Conservation (phyloP, 768 basidiomycete species). For the Lactarius trivialis region DNA sequence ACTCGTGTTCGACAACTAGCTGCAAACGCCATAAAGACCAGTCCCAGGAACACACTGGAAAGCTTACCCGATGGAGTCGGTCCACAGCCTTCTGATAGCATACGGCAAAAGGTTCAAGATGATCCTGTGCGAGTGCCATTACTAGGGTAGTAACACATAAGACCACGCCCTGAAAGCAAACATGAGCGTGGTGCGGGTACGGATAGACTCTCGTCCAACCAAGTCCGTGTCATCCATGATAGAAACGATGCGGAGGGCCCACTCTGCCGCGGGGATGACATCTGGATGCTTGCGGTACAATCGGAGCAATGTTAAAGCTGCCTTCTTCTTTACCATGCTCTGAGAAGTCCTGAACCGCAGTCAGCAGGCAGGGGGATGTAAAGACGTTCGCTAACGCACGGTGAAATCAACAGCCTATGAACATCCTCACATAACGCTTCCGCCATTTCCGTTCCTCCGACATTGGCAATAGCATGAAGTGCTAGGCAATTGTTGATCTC, state of each 20-base stretch:
- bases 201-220: conserved; percentile 34
- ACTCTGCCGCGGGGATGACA: conserved; percentile 88
- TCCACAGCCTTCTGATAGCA: conserved; percentile 95
- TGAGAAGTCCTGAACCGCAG: conserved; percentile 67
- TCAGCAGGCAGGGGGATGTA: conserved; percentile 20
- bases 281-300: conserved; percentile 95
- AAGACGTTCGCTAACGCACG: conserved; percentile 43
- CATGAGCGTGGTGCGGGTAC: background rate
- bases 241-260: conserved; percentile 91
- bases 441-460: conserved; percentile 97
- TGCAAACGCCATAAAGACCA: conserved; percentile 28
- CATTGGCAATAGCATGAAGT: conserved; percentile 95
- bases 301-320: conserved; percentile 86
- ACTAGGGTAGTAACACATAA: conserved; percentile 90
- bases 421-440: conserved; percentile 92
- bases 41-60: background rate
- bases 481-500: conserved; percentile 96
- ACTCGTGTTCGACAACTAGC: conserved; percentile 91
- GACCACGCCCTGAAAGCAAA: conserved; percentile 69
- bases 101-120: conserved; percentile 83
- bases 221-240: conserved; percentile 93
- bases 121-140: conserved; percentile 90
- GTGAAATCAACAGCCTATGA: conserved; percentile 88
- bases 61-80: conserved; percentile 65
- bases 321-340: conserved; percentile 97